Conservation (phyloP, 768 basidiomycete genomes). For the Atractiella rhizophila region DNA sequence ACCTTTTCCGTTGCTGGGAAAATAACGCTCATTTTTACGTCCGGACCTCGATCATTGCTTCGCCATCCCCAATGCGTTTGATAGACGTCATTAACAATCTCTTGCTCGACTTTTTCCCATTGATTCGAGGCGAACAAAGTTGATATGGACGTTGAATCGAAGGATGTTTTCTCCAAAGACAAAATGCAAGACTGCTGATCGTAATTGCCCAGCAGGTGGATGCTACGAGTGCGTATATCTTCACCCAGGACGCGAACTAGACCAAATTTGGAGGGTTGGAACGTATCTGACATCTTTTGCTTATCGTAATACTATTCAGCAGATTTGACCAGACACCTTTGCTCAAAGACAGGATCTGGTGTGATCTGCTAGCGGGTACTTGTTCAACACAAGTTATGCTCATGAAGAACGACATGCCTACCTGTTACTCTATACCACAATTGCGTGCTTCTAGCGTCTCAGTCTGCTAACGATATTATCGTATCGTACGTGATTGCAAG, state of each 20-base stretch:
- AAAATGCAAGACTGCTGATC: conserved; percentile 34
- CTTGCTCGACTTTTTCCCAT: neutral
- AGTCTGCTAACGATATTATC: no score
- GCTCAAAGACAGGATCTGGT: no score
- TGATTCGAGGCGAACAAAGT: conserved; percentile 18
- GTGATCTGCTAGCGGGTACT: no score
- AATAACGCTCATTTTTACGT: conserved; percentile 61
- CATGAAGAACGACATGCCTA: no score
- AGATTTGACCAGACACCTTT: no score
- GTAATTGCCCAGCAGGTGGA: conserved; percentile 45
- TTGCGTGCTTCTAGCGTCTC: no score
- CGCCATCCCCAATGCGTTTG: conserved; percentile 28
- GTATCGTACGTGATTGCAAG: no score
- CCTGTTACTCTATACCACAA: no score
- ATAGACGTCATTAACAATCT: conserved; percentile 12
- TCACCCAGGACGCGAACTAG: neutral
- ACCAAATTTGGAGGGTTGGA: no score
- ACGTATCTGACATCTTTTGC: no score
- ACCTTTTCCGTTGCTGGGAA: conserved; percentile 53
- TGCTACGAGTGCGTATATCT: conserved; percentile 37
- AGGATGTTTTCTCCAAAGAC: conserved; percentile 49
- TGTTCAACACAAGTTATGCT: no score
- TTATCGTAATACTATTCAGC: no score
- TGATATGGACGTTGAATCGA: conserved; percentile 26
- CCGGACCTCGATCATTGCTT: conserved; percentile 43